phyloP scores from a whole-genome alignment of 1,284 basidiomycete species.

The Hypsizygus ulmarius region DNA sequence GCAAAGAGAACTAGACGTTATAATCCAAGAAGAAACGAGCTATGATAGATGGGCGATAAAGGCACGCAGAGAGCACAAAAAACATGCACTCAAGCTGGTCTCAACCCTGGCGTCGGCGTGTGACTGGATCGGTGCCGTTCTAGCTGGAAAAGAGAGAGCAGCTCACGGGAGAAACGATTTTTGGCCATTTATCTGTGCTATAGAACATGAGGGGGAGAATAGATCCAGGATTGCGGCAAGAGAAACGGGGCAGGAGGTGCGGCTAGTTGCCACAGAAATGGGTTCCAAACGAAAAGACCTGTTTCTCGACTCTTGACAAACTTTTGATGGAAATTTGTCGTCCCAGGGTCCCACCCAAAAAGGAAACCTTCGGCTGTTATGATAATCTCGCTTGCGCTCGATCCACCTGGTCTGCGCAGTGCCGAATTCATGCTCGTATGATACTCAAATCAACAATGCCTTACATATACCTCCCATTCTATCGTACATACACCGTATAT shows the following conservation, averaged over 20 bases:
- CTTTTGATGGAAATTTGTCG: conserved; percentile 11
- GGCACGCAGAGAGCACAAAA: conserved; percentile 6
- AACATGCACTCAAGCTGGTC: neutral
- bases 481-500: neutral
- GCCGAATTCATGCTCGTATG: neutral
- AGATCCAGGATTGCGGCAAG: conserved; percentile 41
- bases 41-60: conserved; percentile 8
- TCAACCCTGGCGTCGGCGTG: conserved; percentile 15
- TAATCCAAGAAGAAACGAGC: conserved; percentile 13
- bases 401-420: neutral
- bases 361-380: neutral
- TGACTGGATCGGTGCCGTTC: conserved; percentile 22
- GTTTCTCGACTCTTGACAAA: neutral
- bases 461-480: neutral
- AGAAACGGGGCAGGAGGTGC: conserved; percentile 2
- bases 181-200: conserved; percentile 43
- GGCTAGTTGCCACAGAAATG: conserved; percentile 10
- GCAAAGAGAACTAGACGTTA: conserved; percentile 14
- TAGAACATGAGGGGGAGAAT: conserved; percentile 48
- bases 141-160: conserved; percentile 9
- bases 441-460: neutral
- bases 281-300: conserved; percentile 14
- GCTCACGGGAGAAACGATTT: conserved; percentile 48
- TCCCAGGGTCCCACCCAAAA: conserved; percentile 3
- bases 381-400: neutral